Conservation (phyloP, 257 asterid species). For the Capsicum chinense region DNA sequence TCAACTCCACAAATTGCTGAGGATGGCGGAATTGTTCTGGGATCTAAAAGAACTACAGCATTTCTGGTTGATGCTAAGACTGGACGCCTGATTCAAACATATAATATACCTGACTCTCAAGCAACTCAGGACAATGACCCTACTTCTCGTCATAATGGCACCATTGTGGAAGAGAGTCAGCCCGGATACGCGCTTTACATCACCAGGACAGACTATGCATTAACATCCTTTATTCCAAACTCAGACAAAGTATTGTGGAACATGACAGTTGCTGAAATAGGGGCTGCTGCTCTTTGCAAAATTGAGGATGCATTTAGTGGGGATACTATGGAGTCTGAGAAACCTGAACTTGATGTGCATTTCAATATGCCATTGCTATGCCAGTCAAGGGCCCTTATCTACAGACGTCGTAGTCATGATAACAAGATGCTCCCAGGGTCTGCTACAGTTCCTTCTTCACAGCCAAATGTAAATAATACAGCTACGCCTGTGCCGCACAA, state of each 20-base stretch:
- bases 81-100: slow-evolving; percentile 68
- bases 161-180: slow-evolving; percentile 49
- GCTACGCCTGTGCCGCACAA: slow-evolving; percentile 40
- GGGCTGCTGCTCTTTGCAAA: slow-evolving; percentile 85
- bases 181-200: slow-evolving; percentile 65
- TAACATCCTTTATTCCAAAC: slow-evolving; percentile 80
- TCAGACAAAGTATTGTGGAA: slow-evolving; percentile 86
- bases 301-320: slow-evolving; percentile 55
- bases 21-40: slow-evolving; percentile 91
- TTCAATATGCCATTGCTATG: slow-evolving; percentile 85
- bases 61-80: slow-evolving; percentile 79
- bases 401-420: slow-evolving; percentile 62
- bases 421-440: slow-evolving; percentile 44
- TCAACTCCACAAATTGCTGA: slow-evolving; percentile 96
- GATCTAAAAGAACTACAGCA: slow-evolving; percentile 73
- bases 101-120: slow-evolving; percentile 54
- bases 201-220: slow-evolving; percentile 86
- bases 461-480: slow-evolving; percentile 66
- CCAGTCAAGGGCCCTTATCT: slow-evolving; percentile 77
- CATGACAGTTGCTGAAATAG: slow-evolving; percentile 86
- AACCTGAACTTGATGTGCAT: slow-evolving; percentile 57
- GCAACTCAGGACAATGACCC: slow-evolving; percentile 37
- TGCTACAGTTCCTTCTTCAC: slow-evolving; percentile 53
- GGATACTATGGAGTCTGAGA: slow-evolving; percentile 44
- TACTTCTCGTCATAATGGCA: slow-evolving; percentile 42